A percentile compares a stretch with the other conserved stretches of the same genome.
phyloP scores from a whole-genome alignment of 257 asterid genomes.

The Solanum paucissectum region DNA sequence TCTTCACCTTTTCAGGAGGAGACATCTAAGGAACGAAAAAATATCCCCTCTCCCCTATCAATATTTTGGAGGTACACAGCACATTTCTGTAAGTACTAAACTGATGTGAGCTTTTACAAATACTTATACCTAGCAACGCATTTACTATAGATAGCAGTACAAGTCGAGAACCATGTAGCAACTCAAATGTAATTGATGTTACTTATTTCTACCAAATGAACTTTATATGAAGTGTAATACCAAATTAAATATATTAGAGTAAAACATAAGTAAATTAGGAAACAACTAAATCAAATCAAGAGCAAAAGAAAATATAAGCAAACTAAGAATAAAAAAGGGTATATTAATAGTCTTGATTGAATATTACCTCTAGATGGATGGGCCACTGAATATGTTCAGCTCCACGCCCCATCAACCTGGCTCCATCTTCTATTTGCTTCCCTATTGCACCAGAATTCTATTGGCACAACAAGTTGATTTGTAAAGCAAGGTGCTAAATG shows the following conservation, averaged over 20 bases:
- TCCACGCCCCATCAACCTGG: constrained; percentile 91
- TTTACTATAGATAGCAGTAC: background rate
- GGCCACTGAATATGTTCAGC: constrained; percentile 74
- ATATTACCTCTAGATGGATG: constrained; percentile 80
- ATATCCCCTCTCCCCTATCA: background rate
- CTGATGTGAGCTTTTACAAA: background rate
- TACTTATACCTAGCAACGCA: background rate
- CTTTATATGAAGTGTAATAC: background rate
- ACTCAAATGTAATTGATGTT: background rate
- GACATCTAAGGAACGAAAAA: background rate
- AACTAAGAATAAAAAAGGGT: background rate
- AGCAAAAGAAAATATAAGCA: too few species aligned
- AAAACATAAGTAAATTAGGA: too few species aligned
- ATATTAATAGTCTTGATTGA: background rate
- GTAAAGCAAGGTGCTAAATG: constrained; percentile 6
- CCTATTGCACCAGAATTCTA: constrained; percentile 87
- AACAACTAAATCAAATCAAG: too few species aligned
- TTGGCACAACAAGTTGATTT: background rate
- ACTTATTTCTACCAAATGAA: background rate
- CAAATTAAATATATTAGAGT: background rate
- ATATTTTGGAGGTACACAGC: background rate
- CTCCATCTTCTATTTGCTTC: constrained; percentile 86
- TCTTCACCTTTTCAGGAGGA: too few species aligned
- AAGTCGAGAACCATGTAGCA: background rate
- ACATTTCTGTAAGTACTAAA: background rate